Evolutionary conservation across 2,329 filamentous ascomycete genomes (phyloP).

Genomic region (Rhynchosporium agropyri): DNA sequence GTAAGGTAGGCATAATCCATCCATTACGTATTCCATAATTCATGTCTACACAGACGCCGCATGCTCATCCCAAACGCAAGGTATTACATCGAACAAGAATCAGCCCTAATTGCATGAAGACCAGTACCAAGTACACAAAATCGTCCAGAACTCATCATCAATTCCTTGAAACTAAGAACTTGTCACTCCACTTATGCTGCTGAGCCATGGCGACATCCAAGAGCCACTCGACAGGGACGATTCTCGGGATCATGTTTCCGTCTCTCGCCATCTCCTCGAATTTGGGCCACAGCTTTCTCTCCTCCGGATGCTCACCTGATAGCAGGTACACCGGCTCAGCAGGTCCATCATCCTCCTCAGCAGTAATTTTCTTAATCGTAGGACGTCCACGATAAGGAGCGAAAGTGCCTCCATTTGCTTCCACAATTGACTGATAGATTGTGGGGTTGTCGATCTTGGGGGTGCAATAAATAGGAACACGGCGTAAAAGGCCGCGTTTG

Average conservation of each 20-base stretch:
- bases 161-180: constrained; percentile 51
- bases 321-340: constrained; percentile 82
- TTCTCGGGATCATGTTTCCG: constrained; percentile 76
- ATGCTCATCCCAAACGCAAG: constrained; percentile 17
- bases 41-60: constrained; percentile 9
- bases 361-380: constrained; percentile 64
- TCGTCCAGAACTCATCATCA: constrained; percentile 3
- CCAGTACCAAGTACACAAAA: constrained; percentile 4
- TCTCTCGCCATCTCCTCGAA: constrained; percentile 80
- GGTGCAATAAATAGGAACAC: constrained; percentile 83
- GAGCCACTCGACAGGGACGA: constrained; percentile 88
- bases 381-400: constrained; percentile 73
- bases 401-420: constrained; percentile 86
- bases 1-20: constrained; percentile 11
- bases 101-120: not conserved
- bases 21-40: constrained; percentile 17
- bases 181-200: constrained; percentile 67
- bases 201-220: constrained; percentile 89
- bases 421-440: constrained; percentile 82
- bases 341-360: constrained; percentile 60
- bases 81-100: constrained; percentile 19
- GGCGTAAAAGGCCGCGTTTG: constrained; percentile 72
- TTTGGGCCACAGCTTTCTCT: constrained; percentile 75
- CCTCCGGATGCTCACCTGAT: constrained; percentile 65
- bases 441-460: constrained; percentile 80